These are phyloP conservation scores for Podila epigama DNA, from an alignment of 192 early-diverging fungal species.

Conservation along the genomic window DNA sequence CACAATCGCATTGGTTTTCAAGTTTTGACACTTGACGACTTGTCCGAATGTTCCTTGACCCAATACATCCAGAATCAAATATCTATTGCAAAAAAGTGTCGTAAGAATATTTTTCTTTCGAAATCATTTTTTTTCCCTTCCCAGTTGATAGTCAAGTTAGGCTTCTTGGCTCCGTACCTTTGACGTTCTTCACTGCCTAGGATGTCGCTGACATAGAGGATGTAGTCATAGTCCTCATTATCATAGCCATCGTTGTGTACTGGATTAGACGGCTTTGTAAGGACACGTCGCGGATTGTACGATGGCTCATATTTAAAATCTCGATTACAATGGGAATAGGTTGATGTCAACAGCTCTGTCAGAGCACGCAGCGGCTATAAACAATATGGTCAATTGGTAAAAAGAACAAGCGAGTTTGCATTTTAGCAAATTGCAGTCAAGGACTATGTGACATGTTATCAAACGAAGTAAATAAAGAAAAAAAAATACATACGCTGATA, in stretches of 20 bases:
- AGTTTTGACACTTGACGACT: slow-evolving; percentile 94
- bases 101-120: too few relatives aligned
- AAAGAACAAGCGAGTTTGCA: too few relatives aligned
- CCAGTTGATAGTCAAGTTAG: too few relatives aligned
- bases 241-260: slow-evolving; percentile 91
- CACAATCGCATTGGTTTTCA: slow-evolving; percentile 89
- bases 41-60: slow-evolving; percentile 99
- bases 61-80: slow-evolving; percentile 90
- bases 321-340: slow-evolving; percentile 82
- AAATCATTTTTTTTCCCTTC: too few relatives aligned
- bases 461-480: too few relatives aligned
- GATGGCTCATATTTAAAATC: slow-evolving; percentile 81
- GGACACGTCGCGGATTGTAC: slow-evolving; percentile 85
- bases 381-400: background rate
- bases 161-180: slow-evolving; percentile 72
- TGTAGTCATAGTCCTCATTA: slow-evolving; percentile 96
- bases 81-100: slow-evolving; percentile 56
- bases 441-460: too few relatives aligned
- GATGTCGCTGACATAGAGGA: slow-evolving; percentile 96
- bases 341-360: slow-evolving; percentile 70
- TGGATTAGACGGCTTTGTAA: slow-evolving; percentile 94
- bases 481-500: slow-evolving; percentile 28
- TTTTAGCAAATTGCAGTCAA: too few relatives aligned
- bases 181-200: slow-evolving; percentile 91
- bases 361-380: slow-evolving; percentile 60